Evolutionary conservation across 441 rosid genomes (phyloP).

Genomic region (Corymbia citriodora): DNA sequence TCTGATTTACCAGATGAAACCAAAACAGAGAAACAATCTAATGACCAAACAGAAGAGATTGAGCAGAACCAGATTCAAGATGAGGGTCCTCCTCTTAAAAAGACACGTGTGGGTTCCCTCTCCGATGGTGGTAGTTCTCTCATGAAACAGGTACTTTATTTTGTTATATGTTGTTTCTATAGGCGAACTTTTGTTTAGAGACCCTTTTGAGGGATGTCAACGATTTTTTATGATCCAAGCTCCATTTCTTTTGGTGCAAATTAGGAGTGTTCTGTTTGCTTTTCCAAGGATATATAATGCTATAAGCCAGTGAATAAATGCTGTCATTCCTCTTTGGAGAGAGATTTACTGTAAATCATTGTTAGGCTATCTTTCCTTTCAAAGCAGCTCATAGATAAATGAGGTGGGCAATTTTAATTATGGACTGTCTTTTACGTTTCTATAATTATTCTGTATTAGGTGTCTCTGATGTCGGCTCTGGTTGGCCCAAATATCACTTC

Average conservation of each 20-base stretch:
- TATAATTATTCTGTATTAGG: constrained; percentile 24
- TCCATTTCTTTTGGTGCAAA: neutral
- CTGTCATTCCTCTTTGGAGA: neutral
- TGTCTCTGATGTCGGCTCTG: constrained; percentile 53
- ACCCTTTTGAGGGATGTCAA: neutral
- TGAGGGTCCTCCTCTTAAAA: constrained; percentile 55
- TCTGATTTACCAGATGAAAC: constrained; percentile 21
- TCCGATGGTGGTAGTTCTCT: constrained; percentile 48
- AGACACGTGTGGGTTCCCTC: constrained; percentile 28
- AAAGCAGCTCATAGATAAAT: neutral
- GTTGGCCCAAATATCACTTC: constrained; percentile 59
- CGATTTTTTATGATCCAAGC: neutral
- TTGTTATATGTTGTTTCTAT: neutral
- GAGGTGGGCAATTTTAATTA: neutral
- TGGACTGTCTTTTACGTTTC: neutral
- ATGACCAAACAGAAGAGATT: constrained; percentile 17
- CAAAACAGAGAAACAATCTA: constrained; percentile 23
- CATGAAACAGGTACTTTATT: constrained; percentile 61
- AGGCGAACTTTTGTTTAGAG: neutral
- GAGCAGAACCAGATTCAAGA: constrained; percentile 32
- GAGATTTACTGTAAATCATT: neutral
- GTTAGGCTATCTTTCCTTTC: neutral
- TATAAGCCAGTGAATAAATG: neutral
- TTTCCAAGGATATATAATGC: neutral
- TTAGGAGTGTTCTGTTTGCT: neutral